Base-by-base conservation (phyloP, 192 early-diverging fungal genomes). In the Gonapodya sp. region DNA sequence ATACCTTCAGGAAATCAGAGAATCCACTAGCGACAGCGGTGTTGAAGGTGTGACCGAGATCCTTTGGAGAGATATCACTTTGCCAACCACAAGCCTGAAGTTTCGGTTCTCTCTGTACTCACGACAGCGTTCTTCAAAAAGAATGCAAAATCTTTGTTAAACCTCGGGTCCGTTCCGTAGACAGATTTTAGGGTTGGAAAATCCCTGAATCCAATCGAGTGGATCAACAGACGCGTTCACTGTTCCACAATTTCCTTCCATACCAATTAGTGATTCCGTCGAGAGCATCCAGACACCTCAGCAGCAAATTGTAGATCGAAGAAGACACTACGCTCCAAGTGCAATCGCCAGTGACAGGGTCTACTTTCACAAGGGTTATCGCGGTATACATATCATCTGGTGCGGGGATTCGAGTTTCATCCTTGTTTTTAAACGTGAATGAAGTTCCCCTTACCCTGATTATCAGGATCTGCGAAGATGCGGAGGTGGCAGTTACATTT, bases 381-480 rank as follows among this genome's bases (percentile, higher is more conserved):
- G 8, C 8, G 46, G 46, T 64, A 24, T 64, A 64, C 24, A 16
- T 24, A 24, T 8, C 46, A 24, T 64, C 46, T 64, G 46, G 8
- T 16, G 24, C 46, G 24, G 24, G 24, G 24, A 64, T 64, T 64
- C 46, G 46, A 64, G 24, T 24, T 24, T 64, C 24, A n/a, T 64
- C 46, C 8, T 24, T 8, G 24, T 16, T 64, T 64, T 64, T 8
- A 64, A 64, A 64, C 46, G 46, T 24, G 46, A n/a, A 16, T 64
- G 46, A 64, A 64, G 24, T 64, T 24, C 46, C 8, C 8, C 46
- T 64, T 24, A 64, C 46, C 24, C 8, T 64, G 8, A 64, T 64
- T 64, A 64, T 64, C 46, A 64, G 46, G 46, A 64, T 64, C 46
- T 64, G 46, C 24, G n/a, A n/a, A n/a, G n/a, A n/a, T n/a, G n/a